These are phyloP conservation scores for Barnettozyma vustinii DNA, from an alignment of 805 yeast species.

Conservation along the genomic window DNA sequence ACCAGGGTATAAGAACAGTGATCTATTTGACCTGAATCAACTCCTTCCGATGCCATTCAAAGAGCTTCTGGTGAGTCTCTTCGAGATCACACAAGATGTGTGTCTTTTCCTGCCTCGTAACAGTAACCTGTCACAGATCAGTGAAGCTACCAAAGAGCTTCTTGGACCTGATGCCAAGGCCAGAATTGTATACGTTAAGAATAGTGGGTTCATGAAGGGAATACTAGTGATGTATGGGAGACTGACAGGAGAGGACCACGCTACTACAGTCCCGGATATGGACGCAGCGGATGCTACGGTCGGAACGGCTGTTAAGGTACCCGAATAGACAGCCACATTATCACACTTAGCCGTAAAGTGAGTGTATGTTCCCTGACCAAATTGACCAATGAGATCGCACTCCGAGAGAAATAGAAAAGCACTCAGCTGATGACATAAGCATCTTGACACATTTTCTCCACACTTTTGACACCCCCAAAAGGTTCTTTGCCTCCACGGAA, in stretches of 20 bases:
- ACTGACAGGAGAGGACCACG: neutral
- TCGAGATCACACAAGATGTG: slow-evolving; percentile 39
- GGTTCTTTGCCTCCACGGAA: neutral
- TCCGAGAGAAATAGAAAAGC: neutral
- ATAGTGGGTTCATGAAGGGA: slow-evolving; percentile 45
- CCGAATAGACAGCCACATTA: neutral
- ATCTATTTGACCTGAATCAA: slow-evolving; percentile 40
- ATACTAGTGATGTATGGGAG: slow-evolving; percentile 30
- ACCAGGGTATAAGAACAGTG: slow-evolving; percentile 43
- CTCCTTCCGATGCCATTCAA: slow-evolving; percentile 45
- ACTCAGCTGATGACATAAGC: neutral
- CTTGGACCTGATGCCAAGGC: slow-evolving; percentile 40
- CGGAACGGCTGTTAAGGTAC: neutral
- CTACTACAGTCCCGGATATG: neutral
- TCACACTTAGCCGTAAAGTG: neutral
- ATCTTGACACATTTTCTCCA: neutral
- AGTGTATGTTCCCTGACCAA: too few species aligned
- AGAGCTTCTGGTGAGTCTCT: slow-evolving; percentile 38
- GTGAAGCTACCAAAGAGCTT: slow-evolving; percentile 39
- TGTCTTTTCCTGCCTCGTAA: slow-evolving; percentile 62
- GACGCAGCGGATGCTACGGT: neutral
- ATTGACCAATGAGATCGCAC: neutral
- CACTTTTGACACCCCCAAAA: neutral
- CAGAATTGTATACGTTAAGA: slow-evolving; percentile 39
- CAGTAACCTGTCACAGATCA: slow-evolving; percentile 47